phyloP scores from a whole-genome alignment of 1,139 yeast species.

The Saccharomyces pastorianus region DNA sequence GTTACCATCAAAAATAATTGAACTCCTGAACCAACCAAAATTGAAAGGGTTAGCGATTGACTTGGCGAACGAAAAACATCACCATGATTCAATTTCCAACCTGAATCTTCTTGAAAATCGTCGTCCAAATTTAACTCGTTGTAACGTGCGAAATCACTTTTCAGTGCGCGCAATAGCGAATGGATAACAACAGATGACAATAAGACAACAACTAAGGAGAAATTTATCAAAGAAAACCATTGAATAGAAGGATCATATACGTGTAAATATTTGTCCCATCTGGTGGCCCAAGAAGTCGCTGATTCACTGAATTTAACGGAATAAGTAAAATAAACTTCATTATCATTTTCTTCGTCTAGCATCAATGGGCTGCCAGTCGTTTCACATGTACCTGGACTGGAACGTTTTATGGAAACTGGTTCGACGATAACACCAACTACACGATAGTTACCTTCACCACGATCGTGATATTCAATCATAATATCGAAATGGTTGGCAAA shows the following conservation, averaged over 20 bases:
- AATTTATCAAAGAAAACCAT: slow-evolving; percentile 88
- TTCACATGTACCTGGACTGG: slow-evolving; percentile 32
- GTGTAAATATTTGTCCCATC: slow-evolving; percentile 96
- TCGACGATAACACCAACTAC: slow-evolving; percentile 84
- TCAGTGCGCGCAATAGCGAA: slow-evolving; percentile 70
- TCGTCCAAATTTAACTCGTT: slow-evolving; percentile 84
- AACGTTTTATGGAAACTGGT: slow-evolving; percentile 56
- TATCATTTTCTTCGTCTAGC: slow-evolving; percentile 35
- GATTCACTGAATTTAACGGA: slow-evolving; percentile 61
- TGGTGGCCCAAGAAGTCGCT: slow-evolving; percentile 89
- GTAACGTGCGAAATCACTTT: slow-evolving; percentile 78
- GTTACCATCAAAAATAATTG: slow-evolving; percentile 75
- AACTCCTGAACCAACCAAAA: slow-evolving; percentile 79
- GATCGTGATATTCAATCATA: slow-evolving; percentile 69
- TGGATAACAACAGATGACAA: slow-evolving; percentile 75
- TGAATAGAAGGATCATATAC: slow-evolving; percentile 89
- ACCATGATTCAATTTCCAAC: slow-evolving; percentile 95
- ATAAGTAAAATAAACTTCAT: slow-evolving; percentile 49
- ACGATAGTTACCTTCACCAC: slow-evolving; percentile 59
- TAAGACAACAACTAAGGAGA: slow-evolving; percentile 70
- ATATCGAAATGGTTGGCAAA: slow-evolving; percentile 78
- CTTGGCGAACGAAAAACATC: slow-evolving; percentile 88
- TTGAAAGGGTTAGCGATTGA: slow-evolving; percentile 61
- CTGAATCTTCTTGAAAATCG: slow-evolving; percentile 86
- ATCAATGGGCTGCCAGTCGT: slow-evolving; percentile 37